A percentile compares a stretch with the other conserved stretches of the same genome.
Conservation (phyloP, 352 stramenopile species). For the Phytophthora citrophthora region DNA sequence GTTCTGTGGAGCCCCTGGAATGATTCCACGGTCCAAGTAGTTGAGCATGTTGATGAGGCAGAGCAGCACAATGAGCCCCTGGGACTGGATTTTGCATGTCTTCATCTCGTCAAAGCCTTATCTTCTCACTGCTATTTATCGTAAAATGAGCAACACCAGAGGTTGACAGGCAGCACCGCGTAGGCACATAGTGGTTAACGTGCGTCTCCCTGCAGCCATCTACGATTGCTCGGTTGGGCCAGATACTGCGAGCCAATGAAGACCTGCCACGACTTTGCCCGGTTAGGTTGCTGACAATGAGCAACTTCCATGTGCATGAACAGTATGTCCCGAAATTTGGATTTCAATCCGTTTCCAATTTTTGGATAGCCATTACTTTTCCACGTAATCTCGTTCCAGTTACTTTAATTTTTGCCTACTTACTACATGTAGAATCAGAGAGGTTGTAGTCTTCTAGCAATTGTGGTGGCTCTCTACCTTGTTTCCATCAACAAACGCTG, state of each 20-base stretch:
- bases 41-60: slow-evolving; percentile 92
- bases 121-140: not conserved
- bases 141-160: slow-evolving; percentile 9
- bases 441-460: too few relatives aligned
- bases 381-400: too few relatives aligned
- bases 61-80: slow-evolving; percentile 56
- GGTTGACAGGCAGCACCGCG: not conserved
- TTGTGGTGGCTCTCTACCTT: too few relatives aligned
- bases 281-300: not conserved
- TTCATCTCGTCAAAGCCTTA: not conserved
- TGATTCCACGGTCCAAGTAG: slow-evolving; percentile 91
- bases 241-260: slow-evolving; percentile 11
- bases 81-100: not conserved
- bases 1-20: slow-evolving; percentile 75
- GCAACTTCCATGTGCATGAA: not conserved
- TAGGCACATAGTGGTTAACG: not conserved
- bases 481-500: too few relatives aligned
- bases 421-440: too few relatives aligned
- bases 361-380: too few relatives aligned
- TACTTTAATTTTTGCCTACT: too few relatives aligned
- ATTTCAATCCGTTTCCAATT: too few relatives aligned
- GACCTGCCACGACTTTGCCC: slow-evolving; percentile 1
- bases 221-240: not conserved
- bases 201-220: slow-evolving; percentile 10
- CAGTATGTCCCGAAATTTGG: too few relatives aligned